Conservation (phyloP, 2,329 filamentous ascomycete genomes). For the Trichoderma citrinoviride region DNA sequence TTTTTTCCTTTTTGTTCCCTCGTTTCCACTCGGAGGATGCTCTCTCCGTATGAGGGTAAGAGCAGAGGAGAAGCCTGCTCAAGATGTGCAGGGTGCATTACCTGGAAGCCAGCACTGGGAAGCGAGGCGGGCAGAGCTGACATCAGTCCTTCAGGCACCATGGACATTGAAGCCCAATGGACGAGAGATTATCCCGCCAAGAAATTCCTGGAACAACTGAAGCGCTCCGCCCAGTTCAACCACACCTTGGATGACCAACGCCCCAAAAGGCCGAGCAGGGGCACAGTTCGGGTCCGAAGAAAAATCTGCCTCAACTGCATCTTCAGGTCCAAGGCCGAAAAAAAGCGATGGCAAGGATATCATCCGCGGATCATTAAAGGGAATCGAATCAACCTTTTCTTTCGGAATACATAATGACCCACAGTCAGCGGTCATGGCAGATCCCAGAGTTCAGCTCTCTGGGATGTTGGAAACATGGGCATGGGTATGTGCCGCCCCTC, state of each 20-base stretch:
- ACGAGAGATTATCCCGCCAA: not conserved
- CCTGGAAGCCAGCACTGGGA: not conserved
- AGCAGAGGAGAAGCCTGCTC: not conserved
- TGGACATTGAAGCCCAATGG: slow-evolving; percentile 6
- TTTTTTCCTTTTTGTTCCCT: no score
- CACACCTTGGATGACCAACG: not conserved
- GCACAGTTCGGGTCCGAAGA: not conserved
- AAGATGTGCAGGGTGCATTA: not conserved
- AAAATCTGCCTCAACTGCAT: not conserved
- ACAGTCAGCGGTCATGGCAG: not conserved
- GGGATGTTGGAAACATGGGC: not conserved
- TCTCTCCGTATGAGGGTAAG: not conserved
- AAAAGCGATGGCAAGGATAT: not conserved
- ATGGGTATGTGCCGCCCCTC: slow-evolving; percentile 4
- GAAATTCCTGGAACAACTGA: not conserved
- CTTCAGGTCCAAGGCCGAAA: not conserved
- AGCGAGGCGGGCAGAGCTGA: not conserved
- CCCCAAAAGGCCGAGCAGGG: not conserved
- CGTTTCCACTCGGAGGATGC: no score
- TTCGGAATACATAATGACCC: not conserved
- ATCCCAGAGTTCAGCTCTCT: slow-evolving; percentile 17
- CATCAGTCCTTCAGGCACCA: not conserved
- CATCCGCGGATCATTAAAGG: not conserved
- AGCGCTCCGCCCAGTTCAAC: not conserved
- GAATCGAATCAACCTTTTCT: not conserved